Evolutionary conservation across 2,329 filamentous ascomycete species (phyloP), one percentile per base, ranked within the genome.

Genomic region (Fusarium torulosum): DNA sequence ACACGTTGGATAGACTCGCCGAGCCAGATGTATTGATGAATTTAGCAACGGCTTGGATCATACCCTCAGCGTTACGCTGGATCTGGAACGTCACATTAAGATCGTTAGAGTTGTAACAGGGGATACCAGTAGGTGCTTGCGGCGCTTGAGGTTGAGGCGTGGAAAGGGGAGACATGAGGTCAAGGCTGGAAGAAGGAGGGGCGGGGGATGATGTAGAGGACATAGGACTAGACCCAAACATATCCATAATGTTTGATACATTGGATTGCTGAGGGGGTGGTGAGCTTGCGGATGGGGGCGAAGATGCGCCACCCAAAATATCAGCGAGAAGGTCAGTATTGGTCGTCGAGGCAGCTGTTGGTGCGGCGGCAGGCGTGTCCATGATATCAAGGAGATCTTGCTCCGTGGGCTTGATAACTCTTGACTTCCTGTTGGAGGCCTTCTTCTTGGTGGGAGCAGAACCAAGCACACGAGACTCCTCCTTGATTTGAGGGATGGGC

Each of bases 401-500:
- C 75, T 97, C 95, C 9, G 92, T 92, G 40, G 92, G 91, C 80
- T 97, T 96, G 66, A 90, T 85, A 27, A 89, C 86, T 79, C 91
- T 94, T 59, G 90, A 88, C 77, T 90, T 92, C 72, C 93, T 88
- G 76, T 91, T 93, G 60, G 88, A 85, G 47, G 90, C 89, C 77
- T 87, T 90, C 67, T 86, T 84, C 72, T 90, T 87, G 78, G 89
- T 90, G 2, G 88, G 84, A 2, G 93, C 90, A 74, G 95, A 91
- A 42, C 94, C 94, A 19, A 99, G 84, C 4, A 97, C 94, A 62
- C 95, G 87, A 54, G 96, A 95, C 77, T 97, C 93, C 77, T 99
- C 96, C 70, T 95, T 93, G 75, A 99, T 98, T 78, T 98, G 95
- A 10, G 96, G 96, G 3, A 96, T 88, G 9, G 96, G 96, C 96